A percentile compares a stretch with the other conserved stretches of the same genome.
phyloP scores from a whole-genome alignment of 805 yeast species.

The Candida ficus region DNA sequence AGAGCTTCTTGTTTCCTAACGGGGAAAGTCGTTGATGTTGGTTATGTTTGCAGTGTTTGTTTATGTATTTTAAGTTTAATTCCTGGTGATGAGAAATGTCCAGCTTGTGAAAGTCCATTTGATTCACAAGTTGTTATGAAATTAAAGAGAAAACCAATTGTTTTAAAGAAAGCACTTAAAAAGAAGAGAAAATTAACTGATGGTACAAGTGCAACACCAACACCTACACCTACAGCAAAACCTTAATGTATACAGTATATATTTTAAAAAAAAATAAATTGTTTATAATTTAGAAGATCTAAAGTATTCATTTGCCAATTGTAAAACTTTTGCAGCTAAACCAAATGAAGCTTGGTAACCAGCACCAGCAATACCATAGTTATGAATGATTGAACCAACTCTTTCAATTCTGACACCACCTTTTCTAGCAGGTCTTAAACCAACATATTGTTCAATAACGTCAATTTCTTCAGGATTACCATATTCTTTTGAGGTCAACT shows the following conservation, averaged over 20 bases:
- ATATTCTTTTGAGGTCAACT: slow-evolving; percentile 27
- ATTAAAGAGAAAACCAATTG: slow-evolving; percentile 57
- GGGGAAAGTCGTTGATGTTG: slow-evolving; percentile 86
- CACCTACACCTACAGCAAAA: no score
- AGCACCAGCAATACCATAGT: slow-evolving; percentile 71
- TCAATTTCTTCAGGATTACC: slow-evolving; percentile 36
- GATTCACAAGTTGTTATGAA: slow-evolving; percentile 57
- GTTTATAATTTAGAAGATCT: slow-evolving; percentile 19
- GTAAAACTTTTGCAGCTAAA: slow-evolving; percentile 43
- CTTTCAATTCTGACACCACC: slow-evolving; percentile 54
- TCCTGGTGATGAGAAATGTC: slow-evolving; percentile 68
- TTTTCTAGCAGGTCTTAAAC: slow-evolving; percentile 60
- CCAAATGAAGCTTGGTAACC: slow-evolving; percentile 76
- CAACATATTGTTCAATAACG: slow-evolving; percentile 49
- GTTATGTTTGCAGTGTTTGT: slow-evolving; percentile 94
- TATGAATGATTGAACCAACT: slow-evolving; percentile 45
- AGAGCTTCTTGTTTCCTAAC: slow-evolving; percentile 92
- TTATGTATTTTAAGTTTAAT: slow-evolving; percentile 68
- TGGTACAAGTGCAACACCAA: not conserved
- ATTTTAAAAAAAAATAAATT: no score
- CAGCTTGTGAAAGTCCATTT: slow-evolving; percentile 79
- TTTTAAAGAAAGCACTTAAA: slow-evolving; percentile 33
- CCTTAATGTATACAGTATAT: not conserved
- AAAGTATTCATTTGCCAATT: slow-evolving; percentile 27
- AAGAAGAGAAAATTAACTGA: slow-evolving; percentile 27